These are phyloP conservation scores for Ammopiptanthus mongolicus DNA, from an alignment of 306 rosid species.

Conservation along the genomic window DNA sequence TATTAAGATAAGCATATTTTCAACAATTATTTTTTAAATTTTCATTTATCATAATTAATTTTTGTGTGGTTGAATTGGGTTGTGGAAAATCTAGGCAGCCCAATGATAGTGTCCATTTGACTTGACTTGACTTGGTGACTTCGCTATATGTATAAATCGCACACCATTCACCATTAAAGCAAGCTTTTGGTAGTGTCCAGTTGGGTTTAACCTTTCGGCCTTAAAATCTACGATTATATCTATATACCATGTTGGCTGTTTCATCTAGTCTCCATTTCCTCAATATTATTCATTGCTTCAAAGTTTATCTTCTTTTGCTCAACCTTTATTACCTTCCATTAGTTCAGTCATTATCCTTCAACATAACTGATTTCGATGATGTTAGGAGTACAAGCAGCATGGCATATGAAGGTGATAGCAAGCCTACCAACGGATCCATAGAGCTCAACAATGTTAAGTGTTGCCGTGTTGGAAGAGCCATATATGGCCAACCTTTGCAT, in stretches of 20 bases:
- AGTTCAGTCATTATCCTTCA: conserved; percentile 16
- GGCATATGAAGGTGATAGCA: conserved; percentile 25
- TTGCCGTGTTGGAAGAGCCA: conserved; percentile 25
- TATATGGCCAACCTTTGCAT: conserved; percentile 20
- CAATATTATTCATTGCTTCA: background rate
- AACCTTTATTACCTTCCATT: background rate
- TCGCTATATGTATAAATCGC: too few species aligned
- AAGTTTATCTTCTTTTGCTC: background rate
- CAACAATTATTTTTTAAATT: too few species aligned
- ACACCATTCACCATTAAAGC: too few species aligned
- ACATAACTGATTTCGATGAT: conserved; percentile 30
- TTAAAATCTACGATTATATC: too few species aligned
- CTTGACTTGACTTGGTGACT: too few species aligned
- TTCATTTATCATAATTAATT: too few species aligned
- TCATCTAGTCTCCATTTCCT: background rate
- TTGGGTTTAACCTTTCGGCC: too few species aligned
- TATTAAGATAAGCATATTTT: too few species aligned
- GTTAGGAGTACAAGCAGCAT: background rate
- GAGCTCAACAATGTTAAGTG: conserved; percentile 25
- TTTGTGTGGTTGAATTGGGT: too few species aligned
- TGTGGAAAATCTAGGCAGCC: too few species aligned
- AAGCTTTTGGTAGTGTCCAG: too few species aligned
- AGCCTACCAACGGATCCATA: conserved; percentile 24
- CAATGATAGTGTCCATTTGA: too few species aligned
- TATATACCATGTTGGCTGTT: background rate